Evolutionary conservation across 2,329 filamentous ascomycete genomes (phyloP), one percentile per base, ranked within the genome.

Genomic region (Phyllosticta paracitricarpa): DNA sequence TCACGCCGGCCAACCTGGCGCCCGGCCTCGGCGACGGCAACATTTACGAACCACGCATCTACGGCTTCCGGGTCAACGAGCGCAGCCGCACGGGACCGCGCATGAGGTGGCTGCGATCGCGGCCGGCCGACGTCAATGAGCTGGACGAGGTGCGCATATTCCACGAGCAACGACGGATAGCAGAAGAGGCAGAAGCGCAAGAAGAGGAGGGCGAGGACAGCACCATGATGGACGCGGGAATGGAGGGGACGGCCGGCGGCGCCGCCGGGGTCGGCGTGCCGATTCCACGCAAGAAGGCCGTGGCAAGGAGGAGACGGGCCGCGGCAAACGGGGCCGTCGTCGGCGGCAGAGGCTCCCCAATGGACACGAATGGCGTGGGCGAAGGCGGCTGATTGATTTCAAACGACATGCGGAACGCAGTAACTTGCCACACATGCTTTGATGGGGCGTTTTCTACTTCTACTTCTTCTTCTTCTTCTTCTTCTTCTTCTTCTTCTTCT

Each of bases 11-110:
- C 68, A 99, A 97, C 73, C 88, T 97, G 66, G 92, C 89, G 1
- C 92, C 94, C 0, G 91, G 91, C 1, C 81, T 99, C 2, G 94
- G 94, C 10, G 79, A 79, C 56, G 85, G 85, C 63, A 91, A 86
- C 73, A 90, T 97, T 69, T 97, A 97, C 76, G 91, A 97, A 72
- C 91, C 94, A 63, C 89, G 87, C 67, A 97, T 99, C 72, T 99
- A 97, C 76, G 94, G 94, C 28, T 99, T 99, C 79, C 85, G 89
- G 64, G 94, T 99, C 24, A 93, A 89, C 19, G 94, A 97, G 75
- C 82, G 92, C 62, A 90, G 94, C 52, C 85, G 89, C 66, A 91
- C 89, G 25, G 94, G 94, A 0, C 94, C 94, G 12, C 84, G 94
- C 64, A 99, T 99, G 94, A 91, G 92, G 72, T 99, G 94, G 94